phyloP scores from a whole-genome alignment of 495 filamentous ascomycete genomes.

The Chaetomium fimeti region DNA sequence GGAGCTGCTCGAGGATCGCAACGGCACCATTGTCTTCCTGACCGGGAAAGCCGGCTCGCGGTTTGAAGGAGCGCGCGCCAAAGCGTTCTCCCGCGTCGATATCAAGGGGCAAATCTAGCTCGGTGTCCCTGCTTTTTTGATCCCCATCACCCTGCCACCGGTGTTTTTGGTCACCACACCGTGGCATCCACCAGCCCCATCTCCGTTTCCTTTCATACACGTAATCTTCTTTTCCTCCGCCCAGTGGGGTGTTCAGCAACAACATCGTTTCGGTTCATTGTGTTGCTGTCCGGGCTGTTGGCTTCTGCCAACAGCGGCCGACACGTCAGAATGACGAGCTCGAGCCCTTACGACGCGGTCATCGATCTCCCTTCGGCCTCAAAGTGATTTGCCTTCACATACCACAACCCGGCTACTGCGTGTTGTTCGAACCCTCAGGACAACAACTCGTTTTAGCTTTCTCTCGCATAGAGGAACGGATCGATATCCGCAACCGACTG shows the following conservation, averaged over 20 bases:
- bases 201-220: not conserved
- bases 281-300: not conserved
- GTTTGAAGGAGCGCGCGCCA: slow-evolving; percentile 69
- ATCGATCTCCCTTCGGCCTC: not conserved
- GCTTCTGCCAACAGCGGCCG: not conserved
- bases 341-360: not conserved
- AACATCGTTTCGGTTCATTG: not conserved
- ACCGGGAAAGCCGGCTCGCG: slow-evolving; percentile 67
- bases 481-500: not conserved
- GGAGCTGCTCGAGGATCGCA: slow-evolving; percentile 73
- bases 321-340: not conserved
- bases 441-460: not conserved
- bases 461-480: not conserved
- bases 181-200: not conserved
- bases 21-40: slow-evolving; percentile 69
- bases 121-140: slow-evolving; percentile 14
- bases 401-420: not conserved
- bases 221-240: slow-evolving; percentile 2
- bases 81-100: slow-evolving; percentile 82
- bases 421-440: not conserved
- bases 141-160: slow-evolving; percentile 17
- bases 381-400: not conserved
- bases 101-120: slow-evolving; percentile 93
- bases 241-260: not conserved
- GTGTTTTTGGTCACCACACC: slow-evolving; percentile 4